Evolutionary conservation across 805 yeast species (phyloP), one percentile per base, ranked within the genome.

Genomic region (Henningerozyma blattae): DNA sequence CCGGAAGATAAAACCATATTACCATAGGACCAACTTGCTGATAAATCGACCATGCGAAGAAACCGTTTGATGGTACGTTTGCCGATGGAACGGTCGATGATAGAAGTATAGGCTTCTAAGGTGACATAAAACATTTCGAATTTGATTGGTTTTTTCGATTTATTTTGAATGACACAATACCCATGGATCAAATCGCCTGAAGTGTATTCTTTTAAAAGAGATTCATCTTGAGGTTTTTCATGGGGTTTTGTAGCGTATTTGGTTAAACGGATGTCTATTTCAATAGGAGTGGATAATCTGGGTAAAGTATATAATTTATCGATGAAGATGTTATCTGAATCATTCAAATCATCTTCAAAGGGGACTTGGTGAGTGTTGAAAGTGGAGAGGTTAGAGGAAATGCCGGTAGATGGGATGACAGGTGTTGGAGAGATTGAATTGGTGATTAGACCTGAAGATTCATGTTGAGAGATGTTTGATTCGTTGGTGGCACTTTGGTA

Each of bases 131-230:
- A 70, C 75, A 73, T 72, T 43, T 77, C 79, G 46, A 77, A 79
- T 2, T 69, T 68, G 15, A 77, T 53, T 1, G 67, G 68, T 10
- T 53, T 50, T 10, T 60, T 48, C 4, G 74, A 62, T 12, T 55
- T 61, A 45, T 74, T 74, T 30, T 67, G 58, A 19, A 74, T 61
- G 6, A 64, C 48, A 35, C 72, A 65, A 43, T 67, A 72, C 0
- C 89, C 89, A 45, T 71, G 67, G 12, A 79, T 61, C 15, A 63
- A 62, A 47, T 78, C 86, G n/a, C 84, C 84, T 10, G 77, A 75
- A 15, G 70, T 70, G 47, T 70, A 79, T 48, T 75, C 82, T 37
- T 64, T 62, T 18, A 69, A 46, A 26, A 54, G 65, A 48, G 58
- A 57, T 37, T 70, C 60, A 5, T 72, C 69, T 40, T 68, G 70